phyloP scores from a whole-genome alignment of 2,329 filamentous ascomycete genomes.

The Paramyrothecium sp. region DNA sequence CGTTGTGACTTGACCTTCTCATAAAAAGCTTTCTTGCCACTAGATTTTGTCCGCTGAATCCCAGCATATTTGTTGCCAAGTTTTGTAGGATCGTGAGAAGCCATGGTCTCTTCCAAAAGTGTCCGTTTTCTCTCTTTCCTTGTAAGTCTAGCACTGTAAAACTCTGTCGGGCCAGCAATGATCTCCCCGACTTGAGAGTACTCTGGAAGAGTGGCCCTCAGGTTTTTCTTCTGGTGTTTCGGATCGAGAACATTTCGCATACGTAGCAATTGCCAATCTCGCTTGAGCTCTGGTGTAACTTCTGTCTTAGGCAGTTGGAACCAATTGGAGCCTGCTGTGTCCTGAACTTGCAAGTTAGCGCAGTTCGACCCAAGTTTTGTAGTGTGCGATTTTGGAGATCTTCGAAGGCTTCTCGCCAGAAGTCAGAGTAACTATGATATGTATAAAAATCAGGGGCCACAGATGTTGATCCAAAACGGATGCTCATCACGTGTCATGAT shows the following conservation, averaged over 20 bases:
- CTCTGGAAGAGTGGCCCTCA: slow-evolving; percentile 64
- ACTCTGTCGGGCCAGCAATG: slow-evolving; percentile 85
- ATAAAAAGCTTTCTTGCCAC: slow-evolving; percentile 88
- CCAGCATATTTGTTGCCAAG: slow-evolving; percentile 87
- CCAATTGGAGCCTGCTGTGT: slow-evolving; percentile 78
- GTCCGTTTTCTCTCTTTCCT: slow-evolving; percentile 88
- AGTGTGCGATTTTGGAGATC: background rate
- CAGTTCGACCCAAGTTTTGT: no score
- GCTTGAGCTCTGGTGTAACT: slow-evolving; percentile 80
- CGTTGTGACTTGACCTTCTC: slow-evolving; percentile 64
- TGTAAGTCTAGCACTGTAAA: slow-evolving; percentile 74
- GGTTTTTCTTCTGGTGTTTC: slow-evolving; percentile 90
- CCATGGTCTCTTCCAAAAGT: slow-evolving; percentile 79
- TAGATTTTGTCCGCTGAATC: slow-evolving; percentile 78
- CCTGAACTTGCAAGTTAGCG: slow-evolving; percentile 25
- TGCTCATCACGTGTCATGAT: slow-evolving; percentile 35
- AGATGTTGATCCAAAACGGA: slow-evolving; percentile 48
- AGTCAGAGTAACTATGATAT: slow-evolving; percentile 74
- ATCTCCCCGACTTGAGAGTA: slow-evolving; percentile 89
- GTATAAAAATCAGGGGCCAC: slow-evolving; percentile 55
- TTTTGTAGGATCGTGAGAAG: slow-evolving; percentile 49
- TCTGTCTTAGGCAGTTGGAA: slow-evolving; percentile 84
- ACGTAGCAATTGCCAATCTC: slow-evolving; percentile 84
- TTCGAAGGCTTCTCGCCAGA: background rate
- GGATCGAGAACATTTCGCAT: slow-evolving; percentile 89